Evolutionary conservation across 768 basidiomycete species (phyloP), one percentile per base, ranked within the genome.

Genomic region (Amanita pallidorosea): DNA sequence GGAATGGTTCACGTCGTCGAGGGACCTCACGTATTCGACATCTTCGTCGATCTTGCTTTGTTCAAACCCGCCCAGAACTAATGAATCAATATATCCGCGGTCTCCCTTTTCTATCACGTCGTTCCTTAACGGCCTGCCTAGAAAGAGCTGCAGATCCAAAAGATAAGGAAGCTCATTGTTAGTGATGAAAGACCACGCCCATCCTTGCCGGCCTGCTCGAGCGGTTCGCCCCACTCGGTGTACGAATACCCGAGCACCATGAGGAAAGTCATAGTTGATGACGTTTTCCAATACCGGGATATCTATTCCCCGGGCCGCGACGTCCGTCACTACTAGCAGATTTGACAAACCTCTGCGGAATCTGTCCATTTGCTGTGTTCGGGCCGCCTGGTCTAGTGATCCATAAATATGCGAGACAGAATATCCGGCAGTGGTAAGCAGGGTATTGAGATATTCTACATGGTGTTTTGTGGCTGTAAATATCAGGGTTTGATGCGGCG

Each of bases 381-480:
- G 86, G 1, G 94, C 93, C 3, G 77, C 70, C 65, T 99, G 96
- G 60, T 96, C 94, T 34, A 99, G 79, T 6, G 96, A 83, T 22
- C 96, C 95, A 60, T 98, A 98, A 45, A 98, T 94, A 56, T 93
- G 85, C 11, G 95, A 95, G 15, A 90, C 84, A 2, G 88, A 71
- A 62, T 95, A 99, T 9, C 91, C 90, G 7, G 85, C 83, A 11
- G 85, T 75, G 3, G 73, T 74, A 49, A 99, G 75, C 4, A 99
- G 72, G 38, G 76, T 77, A 2, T 80, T 75, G 41, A 98, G 75
- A 64, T 96, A 99, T 66, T 98, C 96, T 60, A 99, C 93, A 58
- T 99, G 96, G 61, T 99, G 96, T 65, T 99, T 98, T 17, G 96
- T 99, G 5, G 95, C 91, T 2, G 85, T 83, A 60, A 99, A 99